These are phyloP conservation scores for Ceratocystis papillata DNA, from an alignment of 2,329 filamentous ascomycete genomes.

Conservation along the genomic window DNA sequence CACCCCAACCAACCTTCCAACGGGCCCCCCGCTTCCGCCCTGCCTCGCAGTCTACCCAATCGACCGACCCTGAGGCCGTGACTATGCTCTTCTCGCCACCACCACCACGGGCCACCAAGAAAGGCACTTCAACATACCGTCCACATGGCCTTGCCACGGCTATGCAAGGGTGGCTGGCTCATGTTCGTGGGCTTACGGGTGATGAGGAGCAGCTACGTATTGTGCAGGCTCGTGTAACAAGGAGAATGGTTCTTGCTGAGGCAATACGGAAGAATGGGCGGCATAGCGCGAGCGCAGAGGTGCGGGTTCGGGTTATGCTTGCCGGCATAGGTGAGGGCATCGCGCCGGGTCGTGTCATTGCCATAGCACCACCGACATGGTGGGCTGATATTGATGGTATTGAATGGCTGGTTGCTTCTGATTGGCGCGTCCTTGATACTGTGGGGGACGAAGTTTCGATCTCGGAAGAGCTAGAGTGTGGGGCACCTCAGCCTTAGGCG, in stretches of 20 bases:
- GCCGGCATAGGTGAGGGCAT: slow-evolving; percentile 4
- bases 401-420: slow-evolving; percentile 17
- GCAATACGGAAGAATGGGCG: not conserved
- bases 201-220: not conserved
- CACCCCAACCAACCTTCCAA: slow-evolving; percentile 34
- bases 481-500: not conserved
- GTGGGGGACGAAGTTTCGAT: not conserved
- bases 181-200: slow-evolving; percentile 28
- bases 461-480: not conserved
- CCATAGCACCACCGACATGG: slow-evolving; percentile 15
- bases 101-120: not conserved
- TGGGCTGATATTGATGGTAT: slow-evolving; percentile 2
- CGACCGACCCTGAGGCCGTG: slow-evolving; percentile 25
- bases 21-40: slow-evolving; percentile 35
- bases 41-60: slow-evolving; percentile 19
- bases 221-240: not conserved
- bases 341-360: slow-evolving; percentile 1
- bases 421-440: slow-evolving; percentile 12
- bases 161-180: slow-evolving; percentile 36
- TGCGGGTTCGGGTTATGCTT: slow-evolving; percentile 1
- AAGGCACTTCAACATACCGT: slow-evolving; percentile 28
- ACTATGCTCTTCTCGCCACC: slow-evolving; percentile 30
- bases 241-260: slow-evolving; percentile 6
- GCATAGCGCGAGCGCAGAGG: not conserved
- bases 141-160: slow-evolving; percentile 33